Evolutionary conservation across 805 yeast species (phyloP).

Genomic region (Metschnikowia shivogae): DNA sequence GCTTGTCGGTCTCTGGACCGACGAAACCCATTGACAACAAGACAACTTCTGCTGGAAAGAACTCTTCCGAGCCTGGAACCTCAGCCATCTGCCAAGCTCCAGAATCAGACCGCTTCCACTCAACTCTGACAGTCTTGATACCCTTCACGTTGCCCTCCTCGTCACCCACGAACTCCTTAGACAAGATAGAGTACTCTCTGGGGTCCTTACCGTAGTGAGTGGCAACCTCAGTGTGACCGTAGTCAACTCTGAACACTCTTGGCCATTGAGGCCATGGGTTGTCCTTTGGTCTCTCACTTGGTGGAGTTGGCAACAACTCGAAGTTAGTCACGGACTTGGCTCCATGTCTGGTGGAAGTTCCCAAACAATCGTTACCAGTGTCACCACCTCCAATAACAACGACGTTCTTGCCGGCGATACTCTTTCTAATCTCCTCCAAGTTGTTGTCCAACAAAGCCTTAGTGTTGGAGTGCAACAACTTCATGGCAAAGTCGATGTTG

Average conservation of each 20-base stretch:
- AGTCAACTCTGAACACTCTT: conserved; percentile 93
- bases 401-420: conserved; percentile 80
- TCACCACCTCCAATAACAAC: conserved; percentile 99
- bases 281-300: conserved; percentile 79
- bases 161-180: conserved; percentile 94
- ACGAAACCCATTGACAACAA: conserved; percentile 95
- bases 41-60: conserved; percentile 92
- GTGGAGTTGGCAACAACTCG: conserved; percentile 91
- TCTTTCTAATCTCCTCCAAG: conserved; percentile 68
- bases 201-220: conserved; percentile 97
- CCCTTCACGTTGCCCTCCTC: conserved; percentile 94
- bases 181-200: conserved; percentile 90
- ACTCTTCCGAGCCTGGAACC: conserved; percentile 90
- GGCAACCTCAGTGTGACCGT: conserved; percentile 93
- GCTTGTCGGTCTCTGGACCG: conserved; percentile 87
- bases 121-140: conserved; percentile 93
- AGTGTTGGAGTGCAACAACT: conserved; percentile 81
- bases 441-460: conserved; percentile 80
- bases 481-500: conserved; percentile 94
- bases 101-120: conserved; percentile 91
- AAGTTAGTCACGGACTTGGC: conserved; percentile 92
- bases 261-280: conserved; percentile 99
- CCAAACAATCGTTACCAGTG: conserved; percentile 98
- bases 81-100: conserved; percentile 99
- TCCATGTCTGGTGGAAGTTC: conserved; percentile 96